phyloP scores from a whole-genome alignment of 2,329 filamentous ascomycete species.

The Dothideomycetes sp. region DNA sequence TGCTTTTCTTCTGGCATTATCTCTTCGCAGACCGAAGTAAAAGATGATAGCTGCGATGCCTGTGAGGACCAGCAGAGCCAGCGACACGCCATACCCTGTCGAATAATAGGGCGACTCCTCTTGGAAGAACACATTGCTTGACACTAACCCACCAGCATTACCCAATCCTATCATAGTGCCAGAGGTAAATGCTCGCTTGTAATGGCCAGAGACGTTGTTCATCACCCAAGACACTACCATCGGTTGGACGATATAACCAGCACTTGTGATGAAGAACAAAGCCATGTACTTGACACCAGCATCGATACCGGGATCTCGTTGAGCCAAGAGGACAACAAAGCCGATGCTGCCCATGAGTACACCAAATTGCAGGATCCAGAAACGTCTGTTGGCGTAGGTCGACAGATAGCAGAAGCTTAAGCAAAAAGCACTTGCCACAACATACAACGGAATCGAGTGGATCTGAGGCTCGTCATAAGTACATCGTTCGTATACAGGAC shows the following conservation, averaged over 20 bases:
- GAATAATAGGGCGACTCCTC: conserved; percentile 34
- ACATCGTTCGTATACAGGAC: neutral
- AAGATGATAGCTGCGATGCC: conserved; percentile 33
- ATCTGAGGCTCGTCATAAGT: conserved; percentile 15
- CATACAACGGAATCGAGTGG: conserved; percentile 31
- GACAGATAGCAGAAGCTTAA: conserved; percentile 39
- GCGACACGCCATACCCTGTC: conserved; percentile 39
- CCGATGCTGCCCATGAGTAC: conserved; percentile 43
- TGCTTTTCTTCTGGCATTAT: conserved; percentile 40
- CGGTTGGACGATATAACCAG: conserved; percentile 47
- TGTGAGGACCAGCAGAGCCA: conserved; percentile 40
- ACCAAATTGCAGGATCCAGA: conserved; percentile 45
- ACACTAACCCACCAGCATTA: conserved; percentile 43
- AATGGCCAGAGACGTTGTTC: conserved; percentile 50
- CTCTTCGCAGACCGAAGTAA: conserved; percentile 32
- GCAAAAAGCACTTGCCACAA: conserved; percentile 32
- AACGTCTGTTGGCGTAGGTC: conserved; percentile 44
- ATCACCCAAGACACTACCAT: conserved; percentile 48
- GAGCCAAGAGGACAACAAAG: conserved; percentile 47
- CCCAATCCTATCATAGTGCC: conserved; percentile 46
- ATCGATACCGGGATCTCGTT: conserved; percentile 23
- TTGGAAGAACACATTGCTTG: conserved; percentile 43
- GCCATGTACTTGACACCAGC: conserved; percentile 46
- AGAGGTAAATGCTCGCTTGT: conserved; percentile 45
- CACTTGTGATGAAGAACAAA: conserved; percentile 45